Conservation (phyloP, 2,329 filamentous ascomycete species). For the Leptographium radiaticola region DNA sequence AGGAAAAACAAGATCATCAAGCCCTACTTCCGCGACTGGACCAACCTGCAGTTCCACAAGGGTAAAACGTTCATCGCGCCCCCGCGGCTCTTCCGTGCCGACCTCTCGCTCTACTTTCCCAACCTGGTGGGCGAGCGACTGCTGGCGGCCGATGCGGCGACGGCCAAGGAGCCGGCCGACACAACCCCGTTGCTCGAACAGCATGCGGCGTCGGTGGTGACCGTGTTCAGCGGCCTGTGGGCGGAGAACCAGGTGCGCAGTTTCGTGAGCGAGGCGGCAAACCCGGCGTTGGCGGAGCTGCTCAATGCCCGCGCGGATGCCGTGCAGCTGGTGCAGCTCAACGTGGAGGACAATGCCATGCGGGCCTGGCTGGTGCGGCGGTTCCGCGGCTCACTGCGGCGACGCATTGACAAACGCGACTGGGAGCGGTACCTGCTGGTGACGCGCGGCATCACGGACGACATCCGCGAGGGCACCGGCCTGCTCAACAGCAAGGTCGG, state of each 20-base stretch:
- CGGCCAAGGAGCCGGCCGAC: conserved; percentile 50
- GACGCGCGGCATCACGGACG: conserved; percentile 41
- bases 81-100: conserved; percentile 67
- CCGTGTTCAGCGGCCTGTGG: conserved; percentile 74
- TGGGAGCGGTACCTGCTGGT: conserved; percentile 52
- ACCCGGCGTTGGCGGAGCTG: conserved; percentile 54
- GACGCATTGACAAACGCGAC: conserved; percentile 33
- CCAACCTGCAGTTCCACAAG: conserved; percentile 65
- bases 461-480: conserved; percentile 50
- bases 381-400: conserved; percentile 41
- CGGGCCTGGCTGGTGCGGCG: conserved; percentile 45
- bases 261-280: conserved; percentile 53
- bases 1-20: conserved; percentile 66
- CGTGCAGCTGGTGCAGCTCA: conserved; percentile 70
- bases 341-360: conserved; percentile 70
- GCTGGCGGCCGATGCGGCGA: conserved; percentile 34
- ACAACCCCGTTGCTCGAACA: conserved; percentile 56
- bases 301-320: conserved; percentile 33
- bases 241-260: conserved; percentile 66
- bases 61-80: conserved; percentile 90
- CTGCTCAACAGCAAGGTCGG: conserved; percentile 84
- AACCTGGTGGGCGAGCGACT: conserved; percentile 78
- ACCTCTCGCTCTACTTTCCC: conserved; percentile 81
- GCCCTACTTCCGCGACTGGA: conserved; percentile 94
- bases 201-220: conserved; percentile 56